phyloP scores from a whole-genome alignment of 2,329 filamentous ascomycete genomes.

The Sporothrix schenckii region DNA sequence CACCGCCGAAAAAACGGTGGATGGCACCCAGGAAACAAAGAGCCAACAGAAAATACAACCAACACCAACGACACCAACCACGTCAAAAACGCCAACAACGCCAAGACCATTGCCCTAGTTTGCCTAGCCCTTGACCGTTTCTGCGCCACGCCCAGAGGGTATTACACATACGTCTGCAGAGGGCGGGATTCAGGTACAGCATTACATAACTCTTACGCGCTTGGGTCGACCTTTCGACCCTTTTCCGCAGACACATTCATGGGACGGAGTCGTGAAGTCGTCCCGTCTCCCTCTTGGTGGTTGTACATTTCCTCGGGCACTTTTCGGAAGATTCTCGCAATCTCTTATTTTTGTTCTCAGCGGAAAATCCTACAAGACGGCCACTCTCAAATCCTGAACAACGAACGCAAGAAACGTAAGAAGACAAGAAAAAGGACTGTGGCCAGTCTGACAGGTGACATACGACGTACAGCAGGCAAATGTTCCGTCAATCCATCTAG shows the following conservation, averaged over 20 bases:
- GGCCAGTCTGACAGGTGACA: not conserved
- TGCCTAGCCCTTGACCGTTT: conserved; percentile 8
- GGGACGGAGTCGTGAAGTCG: conserved; percentile 9
- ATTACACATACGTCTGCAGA: not conserved
- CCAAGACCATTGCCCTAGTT: not conserved
- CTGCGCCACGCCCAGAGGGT: not conserved
- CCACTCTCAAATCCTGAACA: not conserved
- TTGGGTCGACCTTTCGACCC: not conserved
- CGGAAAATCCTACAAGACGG: not conserved
- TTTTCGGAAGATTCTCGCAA: conserved; percentile 10
- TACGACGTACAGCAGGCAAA: no score
- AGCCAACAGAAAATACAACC: no score
- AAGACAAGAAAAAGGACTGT: not conserved
- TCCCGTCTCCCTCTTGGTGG: not conserved
- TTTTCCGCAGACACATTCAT: not conserved
- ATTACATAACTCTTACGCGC: not conserved
- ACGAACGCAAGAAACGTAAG: not conserved
- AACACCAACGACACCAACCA: no score
- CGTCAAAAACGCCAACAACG: not conserved
- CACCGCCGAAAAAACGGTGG: conserved; percentile 24
- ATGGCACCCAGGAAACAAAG: not conserved
- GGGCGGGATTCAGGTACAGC: not conserved
- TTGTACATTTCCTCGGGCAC: not conserved
- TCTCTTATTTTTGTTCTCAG: not conserved
- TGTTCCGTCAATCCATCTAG: no score